Evolutionary conservation across 2,329 filamentous ascomycete species (phyloP), one percentile per base, ranked within the genome.

Genomic region (Scedosporium minutisporum): DNA sequence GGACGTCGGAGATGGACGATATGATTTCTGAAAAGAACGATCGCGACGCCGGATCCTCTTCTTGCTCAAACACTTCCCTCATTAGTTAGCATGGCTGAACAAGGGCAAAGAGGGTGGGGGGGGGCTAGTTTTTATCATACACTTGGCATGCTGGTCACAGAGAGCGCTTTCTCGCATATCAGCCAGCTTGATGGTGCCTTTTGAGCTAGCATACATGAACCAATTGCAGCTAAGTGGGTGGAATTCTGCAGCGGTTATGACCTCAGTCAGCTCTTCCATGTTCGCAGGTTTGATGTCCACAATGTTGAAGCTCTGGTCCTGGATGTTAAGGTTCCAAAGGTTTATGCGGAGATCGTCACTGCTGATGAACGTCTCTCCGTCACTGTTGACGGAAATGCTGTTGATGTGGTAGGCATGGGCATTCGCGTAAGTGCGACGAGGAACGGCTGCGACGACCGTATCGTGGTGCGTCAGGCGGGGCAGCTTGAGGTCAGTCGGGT

Each of bases 21-120:
- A 99, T 99, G 73, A 99, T 99, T 79, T 99, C 95, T 58, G 93
- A 97, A 76, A 99, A 99, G 83, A 99, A 99, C 0, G 95, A 97
- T 67, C 93, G 86, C n/a, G 93, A 91, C 7, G 92, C 90, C 0
- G 93, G 93, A 70, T 99, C 95, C 77, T 99, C 95, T 77, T 99
- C 95, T 80, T 97, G 95, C 75, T 99, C 95, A 71, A 99, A 99
- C 74, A 96, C 95, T 99, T 70, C 3, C 29, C 18, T 42, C 46
- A 18, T 46, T 7, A 48, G 25, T 33, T 55, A 38, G 33, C 23
- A 38, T n/a, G 59, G 33, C 12, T 38, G 33, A 10, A 38, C 12
- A 18, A 53, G 29, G 38, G 58, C n/a, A 44, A n/a, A 14, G n/a
- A 10, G 14, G 38, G 33, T 12, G 44, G 59, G 23, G 57, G 27